phyloP scores from a whole-genome alignment of 2,329 filamentous ascomycete species.

The Ceratocystis harringtonii region DNA sequence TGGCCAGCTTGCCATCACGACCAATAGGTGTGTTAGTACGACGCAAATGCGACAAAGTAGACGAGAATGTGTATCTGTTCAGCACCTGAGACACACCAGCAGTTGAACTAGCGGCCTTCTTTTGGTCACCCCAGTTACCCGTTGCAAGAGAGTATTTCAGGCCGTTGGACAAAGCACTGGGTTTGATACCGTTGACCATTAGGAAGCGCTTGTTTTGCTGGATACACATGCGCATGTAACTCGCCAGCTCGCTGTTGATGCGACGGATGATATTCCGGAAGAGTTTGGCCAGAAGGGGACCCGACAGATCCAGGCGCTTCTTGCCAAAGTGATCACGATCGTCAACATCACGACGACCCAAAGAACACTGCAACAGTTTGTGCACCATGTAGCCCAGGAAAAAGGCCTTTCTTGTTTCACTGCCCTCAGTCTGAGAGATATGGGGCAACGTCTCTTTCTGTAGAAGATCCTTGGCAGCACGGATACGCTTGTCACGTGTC shows the following conservation, averaged over 20 bases:
- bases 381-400: slow-evolving; percentile 99
- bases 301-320: slow-evolving; percentile 91
- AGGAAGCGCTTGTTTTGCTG: slow-evolving; percentile 84
- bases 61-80: slow-evolving; percentile 94
- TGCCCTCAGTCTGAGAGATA: slow-evolving; percentile 88
- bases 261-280: slow-evolving; percentile 87
- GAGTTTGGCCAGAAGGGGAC: slow-evolving; percentile 85
- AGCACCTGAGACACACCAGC: slow-evolving; percentile 96
- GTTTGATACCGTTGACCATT: slow-evolving; percentile 78
- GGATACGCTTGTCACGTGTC: slow-evolving; percentile 72
- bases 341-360: slow-evolving; percentile 85
- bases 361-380: slow-evolving; percentile 78
- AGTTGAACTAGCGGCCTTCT: slow-evolving; percentile 89
- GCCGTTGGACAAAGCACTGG: slow-evolving; percentile 78
- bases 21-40: slow-evolving; percentile 96
- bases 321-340: slow-evolving; percentile 98
- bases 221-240: slow-evolving; percentile 82
- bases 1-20: slow-evolving; percentile 93
- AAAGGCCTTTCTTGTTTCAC: slow-evolving; percentile 91
- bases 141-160: slow-evolving; percentile 94
- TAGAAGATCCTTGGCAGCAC: slow-evolving; percentile 83
- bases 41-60: slow-evolving; percentile 88
- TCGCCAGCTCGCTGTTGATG: slow-evolving; percentile 78
- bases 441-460: slow-evolving; percentile 95
- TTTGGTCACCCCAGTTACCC: slow-evolving; percentile 98